Evolutionary conservation across 257 asterid genomes (phyloP).

Genomic region (Pogostemon cablin): DNA sequence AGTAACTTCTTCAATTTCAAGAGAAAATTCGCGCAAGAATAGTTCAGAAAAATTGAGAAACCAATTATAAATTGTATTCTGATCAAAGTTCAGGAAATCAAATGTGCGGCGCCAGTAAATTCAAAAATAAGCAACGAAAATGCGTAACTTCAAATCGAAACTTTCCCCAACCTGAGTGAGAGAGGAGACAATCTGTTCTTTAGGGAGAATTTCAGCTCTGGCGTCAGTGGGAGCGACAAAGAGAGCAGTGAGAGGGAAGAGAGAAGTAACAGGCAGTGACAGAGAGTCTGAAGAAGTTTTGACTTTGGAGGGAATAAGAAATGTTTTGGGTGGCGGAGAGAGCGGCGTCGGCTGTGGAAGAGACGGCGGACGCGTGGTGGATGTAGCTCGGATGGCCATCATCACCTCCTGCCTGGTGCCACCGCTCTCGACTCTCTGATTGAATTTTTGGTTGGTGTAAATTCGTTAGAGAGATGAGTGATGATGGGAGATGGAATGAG

Average conservation of each 20-base stretch:
- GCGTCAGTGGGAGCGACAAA: constrained; percentile 65
- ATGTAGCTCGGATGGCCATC: constrained; percentile 90
- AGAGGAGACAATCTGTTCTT: constrained; percentile 85
- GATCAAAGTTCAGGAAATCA: background rate
- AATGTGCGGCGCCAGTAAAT: background rate
- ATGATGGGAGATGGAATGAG: constrained; percentile 17
- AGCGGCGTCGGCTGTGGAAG: constrained; percentile 40
- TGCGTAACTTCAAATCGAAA: background rate
- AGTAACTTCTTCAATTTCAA: background rate
- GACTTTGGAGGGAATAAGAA: constrained; percentile 40
- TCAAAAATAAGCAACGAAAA: background rate
- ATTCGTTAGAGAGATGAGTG: constrained; percentile 25
- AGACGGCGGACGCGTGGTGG: constrained; percentile 62
- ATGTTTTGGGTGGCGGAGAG: constrained; percentile 38
- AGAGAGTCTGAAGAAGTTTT: constrained; percentile 37
- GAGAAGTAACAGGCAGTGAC: constrained; percentile 58
- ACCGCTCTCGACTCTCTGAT: constrained; percentile 17
- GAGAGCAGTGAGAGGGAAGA: constrained; percentile 64
- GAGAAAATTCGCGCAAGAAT: constrained; percentile 18
- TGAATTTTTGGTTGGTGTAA: constrained; percentile 31
- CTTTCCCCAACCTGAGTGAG: constrained; percentile 62
- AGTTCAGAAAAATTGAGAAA: background rate
- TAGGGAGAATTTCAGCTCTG: constrained; percentile 67
- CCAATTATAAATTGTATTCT: background rate
- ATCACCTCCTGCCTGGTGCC: constrained; percentile 30